Conservation (phyloP, 2,329 filamentous ascomycete genomes). For the Cladosporium phlei region DNA sequence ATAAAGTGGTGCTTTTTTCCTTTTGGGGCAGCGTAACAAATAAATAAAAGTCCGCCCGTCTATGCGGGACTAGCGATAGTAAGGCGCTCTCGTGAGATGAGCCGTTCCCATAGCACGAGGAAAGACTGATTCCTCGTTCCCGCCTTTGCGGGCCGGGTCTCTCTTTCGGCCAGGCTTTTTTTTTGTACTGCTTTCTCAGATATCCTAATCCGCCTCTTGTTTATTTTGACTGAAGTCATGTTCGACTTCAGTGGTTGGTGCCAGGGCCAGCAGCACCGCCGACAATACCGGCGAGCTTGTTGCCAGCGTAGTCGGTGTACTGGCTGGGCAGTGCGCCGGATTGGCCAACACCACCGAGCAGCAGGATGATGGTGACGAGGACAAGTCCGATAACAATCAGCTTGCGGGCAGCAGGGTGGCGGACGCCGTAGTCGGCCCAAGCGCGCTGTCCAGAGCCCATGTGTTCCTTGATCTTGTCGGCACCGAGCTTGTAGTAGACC, state of each 20-base stretch:
- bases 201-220: too few species aligned
- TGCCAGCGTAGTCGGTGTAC: slow-evolving; percentile 9
- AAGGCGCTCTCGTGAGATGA: too few species aligned
- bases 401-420: slow-evolving; percentile 73
- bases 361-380: slow-evolving; percentile 60
- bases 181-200: too few species aligned
- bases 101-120: too few species aligned
- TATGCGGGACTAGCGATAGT: too few species aligned
- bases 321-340: slow-evolving; percentile 22
- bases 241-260: background rate
- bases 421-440: slow-evolving; percentile 81
- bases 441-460: slow-evolving; percentile 65
- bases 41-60: too few species aligned
- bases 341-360: slow-evolving; percentile 52
- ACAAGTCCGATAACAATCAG: slow-evolving; percentile 65
- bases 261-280: background rate
- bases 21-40: too few species aligned
- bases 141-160: too few species aligned
- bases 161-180: too few species aligned
- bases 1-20: too few species aligned
- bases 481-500: slow-evolving; percentile 80
- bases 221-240: too few species aligned
- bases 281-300: slow-evolving; percentile 5
- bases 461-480: slow-evolving; percentile 78
- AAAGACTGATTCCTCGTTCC: too few species aligned